Percentiles rank a stretch among this genome's conserved stretches.
Conservation (phyloP, 306 rosid species). For the Vigna angularis region DNA sequence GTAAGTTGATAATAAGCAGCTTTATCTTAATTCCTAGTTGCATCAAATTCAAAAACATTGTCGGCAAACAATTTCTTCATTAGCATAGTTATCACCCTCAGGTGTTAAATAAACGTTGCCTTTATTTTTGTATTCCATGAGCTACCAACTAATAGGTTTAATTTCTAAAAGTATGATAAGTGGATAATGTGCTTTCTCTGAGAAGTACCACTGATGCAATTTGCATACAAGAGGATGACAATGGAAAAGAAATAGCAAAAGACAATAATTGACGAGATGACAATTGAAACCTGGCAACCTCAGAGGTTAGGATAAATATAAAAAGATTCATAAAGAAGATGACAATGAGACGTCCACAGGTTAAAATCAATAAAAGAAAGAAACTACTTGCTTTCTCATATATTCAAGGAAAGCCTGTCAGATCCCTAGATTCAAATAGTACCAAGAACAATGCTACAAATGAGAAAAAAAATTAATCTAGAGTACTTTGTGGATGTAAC, state of each 20-base stretch:
- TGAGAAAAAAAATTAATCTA: background rate
- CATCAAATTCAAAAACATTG: background rate
- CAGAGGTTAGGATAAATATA: background rate
- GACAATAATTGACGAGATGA: background rate
- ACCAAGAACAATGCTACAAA: slow-evolving; percentile 23
- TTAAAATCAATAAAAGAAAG: slow-evolving; percentile 6
- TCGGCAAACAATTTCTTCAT: background rate
- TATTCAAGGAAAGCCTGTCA: background rate
- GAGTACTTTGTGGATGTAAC: slow-evolving; percentile 9
- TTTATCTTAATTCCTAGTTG: background rate
- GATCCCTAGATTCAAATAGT: slow-evolving; percentile 19
- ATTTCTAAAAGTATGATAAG: background rate
- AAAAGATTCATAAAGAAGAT: slow-evolving; percentile 1
- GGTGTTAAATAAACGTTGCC: background rate
- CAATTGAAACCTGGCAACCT: slow-evolving; percentile 4
- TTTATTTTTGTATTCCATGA: background rate
- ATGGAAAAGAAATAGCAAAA: background rate
- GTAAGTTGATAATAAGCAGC: background rate
- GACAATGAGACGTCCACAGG: background rate
- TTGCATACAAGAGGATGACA: background rate
- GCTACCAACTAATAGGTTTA: background rate
- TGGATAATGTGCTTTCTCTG: background rate
- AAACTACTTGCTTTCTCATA: slow-evolving; percentile 13
- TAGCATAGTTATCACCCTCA: background rate
- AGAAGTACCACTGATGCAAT: background rate